These are phyloP conservation scores for Phialophora tarda DNA, from an alignment of 2,329 filamentous ascomycete species.

Conservation along the genomic window DNA sequence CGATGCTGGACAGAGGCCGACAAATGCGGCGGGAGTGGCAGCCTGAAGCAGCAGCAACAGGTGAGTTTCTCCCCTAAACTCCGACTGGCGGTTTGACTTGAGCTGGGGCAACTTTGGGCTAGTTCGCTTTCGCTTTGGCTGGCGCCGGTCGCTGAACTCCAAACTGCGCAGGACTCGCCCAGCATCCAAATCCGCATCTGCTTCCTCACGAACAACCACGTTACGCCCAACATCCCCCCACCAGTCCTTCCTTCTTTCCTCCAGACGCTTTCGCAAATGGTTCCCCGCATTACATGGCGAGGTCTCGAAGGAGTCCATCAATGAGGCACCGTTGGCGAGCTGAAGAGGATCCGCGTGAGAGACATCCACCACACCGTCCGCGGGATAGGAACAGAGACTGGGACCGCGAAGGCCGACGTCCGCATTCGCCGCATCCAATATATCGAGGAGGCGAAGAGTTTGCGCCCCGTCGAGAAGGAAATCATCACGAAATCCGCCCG, in stretches of 20 bases:
- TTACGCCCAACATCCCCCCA: constrained; percentile 10
- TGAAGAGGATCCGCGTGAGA: constrained; percentile 49
- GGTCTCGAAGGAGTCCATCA: constrained; percentile 56
- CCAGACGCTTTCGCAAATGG: constrained; percentile 44
- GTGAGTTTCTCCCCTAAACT: constrained; percentile 19
- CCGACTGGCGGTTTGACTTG: constrained; percentile 1
- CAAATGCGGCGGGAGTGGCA: constrained; percentile 11
- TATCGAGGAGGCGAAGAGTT: constrained; percentile 19
- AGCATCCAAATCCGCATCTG: constrained; percentile 24
- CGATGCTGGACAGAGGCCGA: background rate
- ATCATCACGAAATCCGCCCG: constrained; percentile 17
- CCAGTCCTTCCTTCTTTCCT: constrained; percentile 13
- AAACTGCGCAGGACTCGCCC: constrained; percentile 35
- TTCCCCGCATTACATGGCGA: constrained; percentile 55
- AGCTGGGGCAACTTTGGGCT: constrained; percentile 10
- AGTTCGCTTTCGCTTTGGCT: constrained; percentile 10
- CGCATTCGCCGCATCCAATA: constrained; percentile 32
- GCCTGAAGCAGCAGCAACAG: constrained; percentile 10
- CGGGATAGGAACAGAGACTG: constrained; percentile 44
- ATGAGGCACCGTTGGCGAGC: constrained; percentile 59
- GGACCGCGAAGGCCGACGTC: constrained; percentile 17
- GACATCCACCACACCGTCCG: constrained; percentile 34
- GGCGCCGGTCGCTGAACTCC: constrained; percentile 24
- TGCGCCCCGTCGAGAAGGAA: constrained; percentile 24
- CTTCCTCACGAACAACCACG: constrained; percentile 18